Evolutionary conservation across 176 grass and related monocot genomes (phyloP), one percentile per base, ranked within the genome.

Genomic region (Bonia amplexicaulis): DNA sequence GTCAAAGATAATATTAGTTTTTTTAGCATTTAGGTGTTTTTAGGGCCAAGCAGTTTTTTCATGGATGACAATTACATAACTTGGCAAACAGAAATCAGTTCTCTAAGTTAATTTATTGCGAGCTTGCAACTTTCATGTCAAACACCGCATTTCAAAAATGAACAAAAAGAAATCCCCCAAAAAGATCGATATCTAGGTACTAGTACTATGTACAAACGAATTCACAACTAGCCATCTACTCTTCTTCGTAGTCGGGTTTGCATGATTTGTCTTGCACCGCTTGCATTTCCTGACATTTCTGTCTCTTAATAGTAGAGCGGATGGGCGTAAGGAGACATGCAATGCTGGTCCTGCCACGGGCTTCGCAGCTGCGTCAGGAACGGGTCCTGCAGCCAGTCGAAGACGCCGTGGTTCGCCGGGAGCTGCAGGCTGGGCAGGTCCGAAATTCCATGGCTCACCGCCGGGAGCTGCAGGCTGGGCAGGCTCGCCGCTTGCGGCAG

Each of bases 341-440:
- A 87, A 3, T 54, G 40, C 79, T 90, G 89, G 16, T 93, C 93
- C 37, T 90, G 87, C 95, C 90, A 97, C 11, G 95, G 80, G 88
- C 95, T 97, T 16, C 90, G 87, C 41, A 86, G 82, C 85, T 93
- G 95, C 64, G 85, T 23, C 63, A 90, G 69, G 63, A 86, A 87
- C 55, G 89, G 77, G 5, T 97, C 95, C 66, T 97, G 85, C 81
- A 86, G 48, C 89, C 89, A 90, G 27, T 97, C 95, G 29, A 85
- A 68, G 20, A 42, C 81, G 7, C 85, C 87, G 69, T 58, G 80
- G 55, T 64, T 76, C 27, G 78, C 59, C 3, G 89, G 90, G 5
- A 91, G 63, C 84, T 94, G 90, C 45, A 92, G 54, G 47, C 44
- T 71, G 37, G 83, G 90, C 41, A 82, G 81, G 26, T 83, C 65